These are phyloP conservation scores for Psilocybe azurescens DNA, from an alignment of 768 basidiomycete genomes.

Conservation along the genomic window DNA sequence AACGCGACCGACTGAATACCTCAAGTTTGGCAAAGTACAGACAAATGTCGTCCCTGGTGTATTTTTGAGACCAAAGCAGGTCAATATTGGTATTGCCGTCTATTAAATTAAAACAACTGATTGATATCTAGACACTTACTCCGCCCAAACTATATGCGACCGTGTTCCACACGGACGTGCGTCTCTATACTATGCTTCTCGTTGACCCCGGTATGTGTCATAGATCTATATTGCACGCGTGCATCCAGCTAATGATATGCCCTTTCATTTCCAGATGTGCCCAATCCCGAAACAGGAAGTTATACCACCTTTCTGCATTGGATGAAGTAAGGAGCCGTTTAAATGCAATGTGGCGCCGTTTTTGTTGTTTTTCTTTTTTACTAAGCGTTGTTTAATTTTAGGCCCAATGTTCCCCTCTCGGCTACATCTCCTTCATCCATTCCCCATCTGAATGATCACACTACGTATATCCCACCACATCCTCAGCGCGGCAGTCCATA, in stretches of 20 bases:
- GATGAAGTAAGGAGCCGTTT: slow-evolving; percentile 65
- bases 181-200: slow-evolving; percentile 88
- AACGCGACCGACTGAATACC: slow-evolving; percentile 35
- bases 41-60: slow-evolving; percentile 70
- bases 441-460: slow-evolving; percentile 56
- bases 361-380: slow-evolving; percentile 5
- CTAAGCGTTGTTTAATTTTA: slow-evolving; percentile 32
- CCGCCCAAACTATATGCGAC: slow-evolving; percentile 73
- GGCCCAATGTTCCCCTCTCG: slow-evolving; percentile 84
- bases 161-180: slow-evolving; percentile 80
- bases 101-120: not conserved
- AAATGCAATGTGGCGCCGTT: slow-evolving; percentile 1
- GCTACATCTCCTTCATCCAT: slow-evolving; percentile 51
- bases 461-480: slow-evolving; percentile 87
- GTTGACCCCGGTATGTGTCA: slow-evolving; percentile 75
- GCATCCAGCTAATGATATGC: slow-evolving; percentile 5
- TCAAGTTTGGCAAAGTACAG: slow-evolving; percentile 37
- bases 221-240: not conserved
- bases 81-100: slow-evolving; percentile 31
- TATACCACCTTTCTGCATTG: slow-evolving; percentile 85
- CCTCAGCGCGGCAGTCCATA: slow-evolving; percentile 88
- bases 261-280: slow-evolving; percentile 63
- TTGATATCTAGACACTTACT: slow-evolving; percentile 55
- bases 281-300: slow-evolving; percentile 66
- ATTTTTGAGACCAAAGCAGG: slow-evolving; percentile 73